phyloP scores from a whole-genome alignment of 2,329 filamentous ascomycete species.

The Sclerotinia glacialis region DNA sequence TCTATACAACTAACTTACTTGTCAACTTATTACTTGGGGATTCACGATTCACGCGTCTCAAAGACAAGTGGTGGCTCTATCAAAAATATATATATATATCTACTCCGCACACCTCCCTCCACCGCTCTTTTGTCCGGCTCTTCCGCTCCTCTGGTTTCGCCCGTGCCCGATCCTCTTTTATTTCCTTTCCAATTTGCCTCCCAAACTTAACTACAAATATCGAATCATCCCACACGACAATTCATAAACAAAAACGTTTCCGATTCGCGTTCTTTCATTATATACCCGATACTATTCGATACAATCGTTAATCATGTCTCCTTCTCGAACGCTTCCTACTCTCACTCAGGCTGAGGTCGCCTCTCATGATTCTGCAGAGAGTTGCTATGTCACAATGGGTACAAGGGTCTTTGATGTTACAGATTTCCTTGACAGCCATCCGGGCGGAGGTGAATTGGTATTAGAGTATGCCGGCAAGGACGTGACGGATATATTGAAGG shows the following conservation, averaged over 20 bases:
- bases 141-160: constrained; percentile 6
- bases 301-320: constrained; percentile 55
- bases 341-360: constrained; percentile 79
- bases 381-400: constrained; percentile 90
- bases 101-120: neutral
- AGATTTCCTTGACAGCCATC: constrained; percentile 84
- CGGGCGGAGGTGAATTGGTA: constrained; percentile 83
- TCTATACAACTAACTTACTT: too few relatives aligned
- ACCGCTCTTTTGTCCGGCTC: constrained; percentile 6
- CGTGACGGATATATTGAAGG: constrained; percentile 75
- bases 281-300: neutral
- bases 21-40: too few relatives aligned
- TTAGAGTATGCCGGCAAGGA: constrained; percentile 89
- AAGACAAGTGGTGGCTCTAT: neutral
- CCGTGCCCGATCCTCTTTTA: constrained; percentile 2
- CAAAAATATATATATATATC: too few relatives aligned
- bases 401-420: constrained; percentile 94
- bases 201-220: neutral
- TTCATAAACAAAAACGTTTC: neutral
- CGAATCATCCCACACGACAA: neutral
- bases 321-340: constrained; percentile 76
- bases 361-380: constrained; percentile 73
- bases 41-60: neutral
- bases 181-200: constrained; percentile 17
- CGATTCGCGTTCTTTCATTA: neutral